Evolutionary conservation across 495 filamentous ascomycete species (phyloP).

Genomic region (Schizothecium vesticola): DNA sequence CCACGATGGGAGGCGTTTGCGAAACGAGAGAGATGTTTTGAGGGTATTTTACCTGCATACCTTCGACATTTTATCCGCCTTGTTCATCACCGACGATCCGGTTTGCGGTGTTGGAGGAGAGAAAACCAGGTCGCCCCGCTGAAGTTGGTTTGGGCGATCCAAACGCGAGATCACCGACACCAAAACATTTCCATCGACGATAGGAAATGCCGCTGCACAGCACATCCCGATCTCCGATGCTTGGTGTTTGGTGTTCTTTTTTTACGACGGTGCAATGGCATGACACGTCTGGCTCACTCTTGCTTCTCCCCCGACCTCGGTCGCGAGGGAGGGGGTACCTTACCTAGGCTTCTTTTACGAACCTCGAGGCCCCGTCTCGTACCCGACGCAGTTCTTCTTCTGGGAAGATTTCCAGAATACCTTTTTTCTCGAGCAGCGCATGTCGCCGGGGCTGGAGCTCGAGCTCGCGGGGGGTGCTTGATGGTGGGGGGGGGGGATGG

Average conservation of each 20-base stretch:
- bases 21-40: slow-evolving; percentile 10
- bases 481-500: not conserved
- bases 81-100: not conserved
- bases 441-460: not conserved
- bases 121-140: not conserved
- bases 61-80: not conserved
- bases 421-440: not conserved
- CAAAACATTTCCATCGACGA: not conserved
- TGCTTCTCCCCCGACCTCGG: not conserved
- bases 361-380: slow-evolving; percentile 8
- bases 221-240: not conserved
- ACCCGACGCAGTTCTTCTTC: slow-evolving; percentile 16
- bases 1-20: not conserved
- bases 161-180: not conserved
- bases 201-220: not conserved
- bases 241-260: not conserved
- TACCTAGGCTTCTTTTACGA: slow-evolving; percentile 17
- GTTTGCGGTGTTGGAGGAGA: not conserved
- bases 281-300: slow-evolving; percentile 5
- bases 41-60: slow-evolving; percentile 2
- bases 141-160: not conserved
- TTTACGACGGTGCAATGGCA: not conserved
- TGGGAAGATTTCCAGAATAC: slow-evolving; percentile 8
- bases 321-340: not conserved
- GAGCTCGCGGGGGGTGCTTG: not conserved